These are phyloP conservation scores for Nitzschia palea DNA, from an alignment of 108 stramenopile species.

Conservation along the genomic window DNA sequence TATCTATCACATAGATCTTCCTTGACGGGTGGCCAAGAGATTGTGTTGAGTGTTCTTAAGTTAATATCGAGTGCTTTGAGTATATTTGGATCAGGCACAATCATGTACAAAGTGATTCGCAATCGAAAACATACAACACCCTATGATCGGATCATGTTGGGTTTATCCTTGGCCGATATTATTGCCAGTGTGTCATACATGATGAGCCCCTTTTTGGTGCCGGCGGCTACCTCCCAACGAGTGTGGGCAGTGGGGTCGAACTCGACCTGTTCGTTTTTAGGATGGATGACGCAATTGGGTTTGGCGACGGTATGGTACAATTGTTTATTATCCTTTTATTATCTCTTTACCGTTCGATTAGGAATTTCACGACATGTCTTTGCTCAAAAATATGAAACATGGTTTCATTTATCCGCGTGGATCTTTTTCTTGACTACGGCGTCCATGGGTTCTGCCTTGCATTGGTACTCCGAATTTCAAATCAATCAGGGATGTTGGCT, in stretches of 20 bases:
- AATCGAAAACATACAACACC: background rate
- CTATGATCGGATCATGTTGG: constrained; percentile 26
- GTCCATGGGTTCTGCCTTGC: background rate
- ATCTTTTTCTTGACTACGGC: background rate
- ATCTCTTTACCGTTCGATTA: constrained; percentile 22
- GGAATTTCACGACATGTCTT: constrained; percentile 9
- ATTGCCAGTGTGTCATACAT: background rate
- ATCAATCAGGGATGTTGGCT: constrained; percentile 9
- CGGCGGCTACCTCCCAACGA: background rate
- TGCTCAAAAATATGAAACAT: constrained; percentile 6
- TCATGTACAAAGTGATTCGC: constrained; percentile 10
- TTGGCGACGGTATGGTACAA: constrained; percentile 27
- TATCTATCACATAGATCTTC: background rate
- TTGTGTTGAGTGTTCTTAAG: background rate
- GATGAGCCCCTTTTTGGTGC: constrained; percentile 5
- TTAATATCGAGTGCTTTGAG: background rate
- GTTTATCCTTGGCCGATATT: constrained; percentile 13
- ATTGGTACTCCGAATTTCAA: background rate
- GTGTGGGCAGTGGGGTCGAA: constrained; percentile 24
- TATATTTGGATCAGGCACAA: constrained; percentile 5
- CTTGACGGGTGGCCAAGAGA: constrained; percentile 3
- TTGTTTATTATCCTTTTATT: constrained; percentile 23
- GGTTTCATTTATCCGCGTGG: constrained; percentile 1
- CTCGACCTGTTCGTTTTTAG: constrained; percentile 21
- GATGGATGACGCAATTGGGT: constrained; percentile 24